Percentiles rank a stretch among this genome's conserved stretches.
phyloP scores from a whole-genome alignment of 2,329 filamentous ascomycete species.

The Ascochyta viciae-villosae region DNA sequence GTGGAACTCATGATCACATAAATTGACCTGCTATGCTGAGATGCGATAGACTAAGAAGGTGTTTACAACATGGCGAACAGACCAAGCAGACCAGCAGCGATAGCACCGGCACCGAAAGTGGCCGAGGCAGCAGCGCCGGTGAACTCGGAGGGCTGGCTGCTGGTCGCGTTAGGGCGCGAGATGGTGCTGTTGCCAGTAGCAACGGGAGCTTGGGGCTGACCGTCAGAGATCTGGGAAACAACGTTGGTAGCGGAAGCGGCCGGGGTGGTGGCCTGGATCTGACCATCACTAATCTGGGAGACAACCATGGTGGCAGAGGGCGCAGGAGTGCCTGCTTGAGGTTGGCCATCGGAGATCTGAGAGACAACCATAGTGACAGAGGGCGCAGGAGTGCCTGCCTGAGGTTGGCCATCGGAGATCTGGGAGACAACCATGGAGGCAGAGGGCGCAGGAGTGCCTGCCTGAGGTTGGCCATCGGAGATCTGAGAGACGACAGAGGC shows the following conservation, averaged over 20 bases:
- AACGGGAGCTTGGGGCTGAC: conserved; percentile 33
- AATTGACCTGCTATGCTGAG: conserved; percentile 9
- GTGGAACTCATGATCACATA: conserved; percentile 3
- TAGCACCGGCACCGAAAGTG: conserved; percentile 30
- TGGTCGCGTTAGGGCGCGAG: conserved; percentile 19
- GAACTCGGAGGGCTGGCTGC: conserved; percentile 29
- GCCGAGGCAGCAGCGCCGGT: conserved; percentile 40
- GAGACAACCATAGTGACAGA: conserved; percentile 21
- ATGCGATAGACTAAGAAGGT: not conserved
- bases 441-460: conserved; percentile 17
- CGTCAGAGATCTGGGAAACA: conserved; percentile 26
- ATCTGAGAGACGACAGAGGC: conserved; percentile 27
- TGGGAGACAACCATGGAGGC: conserved; percentile 27
- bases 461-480: conserved; percentile 33
- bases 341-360: conserved; percentile 34
- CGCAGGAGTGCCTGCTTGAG: conserved; percentile 27
- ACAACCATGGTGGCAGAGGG: conserved; percentile 19
- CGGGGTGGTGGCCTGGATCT: conserved; percentile 22
- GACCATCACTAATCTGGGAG: conserved; percentile 36
- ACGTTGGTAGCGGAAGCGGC: conserved; percentile 6
- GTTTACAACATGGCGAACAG: conserved; percentile 41
- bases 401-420: conserved; percentile 40
- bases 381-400: conserved; percentile 19
- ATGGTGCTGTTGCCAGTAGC: conserved; percentile 13
- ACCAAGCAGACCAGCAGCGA: conserved; percentile 39